Evolutionary conservation across 371 early-diverging fungal species (phyloP), one percentile per base, ranked within the genome.

Genomic region (Nematocida ausubeli): DNA sequence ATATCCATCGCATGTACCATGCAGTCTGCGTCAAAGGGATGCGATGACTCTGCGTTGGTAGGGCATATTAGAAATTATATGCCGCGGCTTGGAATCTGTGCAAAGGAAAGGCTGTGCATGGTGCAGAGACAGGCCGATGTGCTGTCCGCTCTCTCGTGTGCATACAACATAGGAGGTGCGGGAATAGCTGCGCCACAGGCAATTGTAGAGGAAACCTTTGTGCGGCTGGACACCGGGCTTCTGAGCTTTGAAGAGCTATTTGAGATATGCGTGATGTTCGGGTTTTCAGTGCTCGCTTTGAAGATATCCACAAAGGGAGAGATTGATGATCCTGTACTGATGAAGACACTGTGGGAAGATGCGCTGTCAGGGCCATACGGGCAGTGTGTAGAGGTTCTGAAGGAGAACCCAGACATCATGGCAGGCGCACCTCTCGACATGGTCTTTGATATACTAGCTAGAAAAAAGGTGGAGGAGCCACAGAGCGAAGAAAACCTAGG

Each of bases 231-330:
- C 54, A 75, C 40, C 2, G 44, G 30, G 9, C 67, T 75, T 6
- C 78, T 75, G 14, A 44, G 78, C 50, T 75, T 64, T 42, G 78
- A 75, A 66, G 78, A 75, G 78, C 78, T 75, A 14, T 75, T 75
- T 75, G 78, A 75, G 30, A 75, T 75, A 22, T 75, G 78, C 51
- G 78, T 75, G 4, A 40, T 39, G 42, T 66, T 54, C 37, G 78
- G 78, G 22, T 75, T 75, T 65, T 75, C 78, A 37, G 32, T 75
- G 69, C 50, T 75, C 4, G 78, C 78, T 7, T 51, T 75, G 39
- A 56, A 55, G 30, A 75, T 75, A 35, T 14, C 78, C 5, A 40
- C 19, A 9, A 34, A 24, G 30, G 78, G 78, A 28, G 55, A 51
- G 22, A 66, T 75, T 0, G 78, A 75, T 22, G 65, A 75, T 39